Conservation (phyloP, 805 yeast species). For the Cyberlindnera lachancei region DNA sequence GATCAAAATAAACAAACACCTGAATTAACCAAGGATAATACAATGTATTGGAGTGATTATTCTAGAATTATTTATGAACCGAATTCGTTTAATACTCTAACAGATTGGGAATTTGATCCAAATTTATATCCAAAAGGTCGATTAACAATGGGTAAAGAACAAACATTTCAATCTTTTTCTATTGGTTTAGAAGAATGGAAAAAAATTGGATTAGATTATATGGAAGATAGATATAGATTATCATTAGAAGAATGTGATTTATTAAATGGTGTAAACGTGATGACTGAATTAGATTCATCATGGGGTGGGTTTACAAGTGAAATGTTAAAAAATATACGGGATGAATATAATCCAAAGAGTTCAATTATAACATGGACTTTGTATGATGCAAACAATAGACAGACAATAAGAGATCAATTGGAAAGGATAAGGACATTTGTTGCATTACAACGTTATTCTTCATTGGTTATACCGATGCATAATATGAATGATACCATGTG, state of each 20-base stretch:
- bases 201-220: constrained; percentile 35
- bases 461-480: constrained; percentile 50
- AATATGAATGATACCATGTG: constrained; percentile 27
- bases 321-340: constrained; percentile 48
- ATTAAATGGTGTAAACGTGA: constrained; percentile 60
- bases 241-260: constrained; percentile 70
- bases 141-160: constrained; percentile 19
- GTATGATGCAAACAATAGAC: constrained; percentile 20
- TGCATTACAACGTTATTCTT: constrained; percentile 38
- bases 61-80: constrained; percentile 63
- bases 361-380: constrained; percentile 42
- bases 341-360: constrained; percentile 56
- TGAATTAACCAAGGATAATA: constrained; percentile 31
- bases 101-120: constrained; percentile 53
- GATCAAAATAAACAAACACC: constrained; percentile 38
- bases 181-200: constrained; percentile 58
- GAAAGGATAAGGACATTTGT: constrained; percentile 40
- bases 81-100: constrained; percentile 41
- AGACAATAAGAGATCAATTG: constrained; percentile 15
- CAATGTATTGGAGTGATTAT: constrained; percentile 77
- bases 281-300: constrained; percentile 65
- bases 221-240: constrained; percentile 53
- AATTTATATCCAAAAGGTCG: constrained; percentile 22
- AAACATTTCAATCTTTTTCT: constrained; percentile 39
- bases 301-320: constrained; percentile 76